phyloP scores from a whole-genome alignment of 75 land plant genomes.

The Selaginella tamariscina region DNA sequence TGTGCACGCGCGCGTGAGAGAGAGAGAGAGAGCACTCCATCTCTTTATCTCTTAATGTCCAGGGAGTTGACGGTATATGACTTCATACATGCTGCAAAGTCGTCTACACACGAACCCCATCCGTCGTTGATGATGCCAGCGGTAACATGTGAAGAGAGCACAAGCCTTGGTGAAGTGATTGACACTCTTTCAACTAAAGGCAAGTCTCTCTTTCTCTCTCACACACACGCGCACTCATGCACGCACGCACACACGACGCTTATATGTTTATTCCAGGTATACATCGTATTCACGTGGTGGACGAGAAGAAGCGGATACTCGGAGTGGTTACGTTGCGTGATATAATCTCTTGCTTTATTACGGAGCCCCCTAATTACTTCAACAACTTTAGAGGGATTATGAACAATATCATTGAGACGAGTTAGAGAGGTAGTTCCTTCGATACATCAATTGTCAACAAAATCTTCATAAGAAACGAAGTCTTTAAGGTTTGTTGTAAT shows the following conservation, averaged over 20 bases:
- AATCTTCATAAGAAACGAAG: no score
- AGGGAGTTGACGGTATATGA: conserved; percentile 66
- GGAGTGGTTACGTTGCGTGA: conserved; percentile 84
- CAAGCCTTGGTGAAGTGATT: conserved; percentile 53
- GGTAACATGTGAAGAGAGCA: conserved; percentile 42
- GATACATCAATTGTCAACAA: no score
- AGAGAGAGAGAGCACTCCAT: neutral
- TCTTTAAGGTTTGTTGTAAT: no score
- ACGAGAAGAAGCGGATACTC: conserved; percentile 31
- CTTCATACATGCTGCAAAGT: conserved; percentile 42
- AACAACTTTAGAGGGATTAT: conserved; percentile 33
- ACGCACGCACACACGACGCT: no score
- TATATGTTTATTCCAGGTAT: no score
- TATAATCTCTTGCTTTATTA: conserved; percentile 78
- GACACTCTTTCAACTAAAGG: conserved; percentile 43
- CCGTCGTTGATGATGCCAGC: conserved; percentile 34
- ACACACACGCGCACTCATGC: no score
- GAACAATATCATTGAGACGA: no score
- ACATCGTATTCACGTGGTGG: conserved; percentile 67
- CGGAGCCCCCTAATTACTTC: conserved; percentile 55
- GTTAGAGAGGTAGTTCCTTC: no score
- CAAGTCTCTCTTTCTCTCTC: no score
- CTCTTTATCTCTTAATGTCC: conserved; percentile 16
- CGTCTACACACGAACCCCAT: conserved; percentile 19
- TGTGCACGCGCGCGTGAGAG: no score